phyloP scores from a whole-genome alignment of 2,329 filamentous ascomycete genomes.

The Colletotrichum tamarilloi region DNA sequence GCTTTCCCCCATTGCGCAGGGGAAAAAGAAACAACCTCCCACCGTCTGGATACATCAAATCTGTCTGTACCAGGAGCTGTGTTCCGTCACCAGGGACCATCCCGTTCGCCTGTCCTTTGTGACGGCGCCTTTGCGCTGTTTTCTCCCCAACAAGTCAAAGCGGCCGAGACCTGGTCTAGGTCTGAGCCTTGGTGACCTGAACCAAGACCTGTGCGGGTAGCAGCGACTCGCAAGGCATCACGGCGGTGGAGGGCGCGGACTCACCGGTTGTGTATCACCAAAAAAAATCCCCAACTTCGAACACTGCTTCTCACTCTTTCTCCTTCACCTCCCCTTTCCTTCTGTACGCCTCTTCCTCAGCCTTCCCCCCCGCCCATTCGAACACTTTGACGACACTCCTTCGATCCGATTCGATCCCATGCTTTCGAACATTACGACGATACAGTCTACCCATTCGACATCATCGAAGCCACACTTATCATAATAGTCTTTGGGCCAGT shows the following conservation, averaged over 20 bases:
- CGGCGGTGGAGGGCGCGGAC: constrained; percentile 28
- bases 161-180: constrained; percentile 29
- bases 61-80: not conserved
- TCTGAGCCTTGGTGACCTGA: constrained; percentile 31
- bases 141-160: constrained; percentile 26
- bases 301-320: constrained; percentile 2
- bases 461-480: not conserved
- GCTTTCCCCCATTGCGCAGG: constrained; percentile 8
- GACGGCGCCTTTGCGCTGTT: constrained; percentile 23
- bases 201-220: constrained; percentile 24
- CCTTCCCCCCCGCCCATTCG: not conserved
- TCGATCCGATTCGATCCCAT: not conserved
- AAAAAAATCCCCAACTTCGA: constrained; percentile 6
- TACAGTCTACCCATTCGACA: not conserved
- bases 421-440: not conserved
- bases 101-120: constrained; percentile 1
- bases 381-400: not conserved
- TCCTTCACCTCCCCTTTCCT: not conserved
- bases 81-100: constrained; percentile 14
- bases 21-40: constrained; percentile 6
- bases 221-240: constrained; percentile 17
- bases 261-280: constrained; percentile 35
- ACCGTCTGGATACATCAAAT: not conserved
- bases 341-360: not conserved
- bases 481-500: not conserved